Base-by-base conservation (phyloP, 495 filamentous ascomycete species). In the Sordaria brevicollis region DNA sequence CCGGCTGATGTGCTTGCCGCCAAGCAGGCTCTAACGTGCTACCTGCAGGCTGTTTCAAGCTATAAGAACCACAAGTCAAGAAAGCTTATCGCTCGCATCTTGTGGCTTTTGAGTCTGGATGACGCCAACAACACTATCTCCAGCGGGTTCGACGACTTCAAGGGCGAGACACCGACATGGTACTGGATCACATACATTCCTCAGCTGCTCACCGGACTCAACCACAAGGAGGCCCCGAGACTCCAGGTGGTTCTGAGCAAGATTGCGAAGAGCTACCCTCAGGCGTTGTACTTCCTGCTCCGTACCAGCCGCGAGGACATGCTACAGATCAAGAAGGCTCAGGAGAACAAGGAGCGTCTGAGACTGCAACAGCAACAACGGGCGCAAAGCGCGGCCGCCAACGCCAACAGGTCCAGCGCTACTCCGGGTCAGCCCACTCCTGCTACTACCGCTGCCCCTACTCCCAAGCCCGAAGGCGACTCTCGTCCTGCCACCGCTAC, bases 161-260 rank as follows among this genome's bases (percentile, higher is more conserved):
- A 97, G 82, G 96, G 93, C 54, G 96, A 99, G 41, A 93, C 91
- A 7, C 93, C 93, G 1, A 91, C 95, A 19, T 99, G 96, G 96
- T 98, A 97, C 79, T 99, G 96, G 96, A 97, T 97, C 69, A 97
- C 95, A 0, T 99, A 93, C 78, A 97, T 99, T 73, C 96, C 96
- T 29, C 96, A 99, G 77, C 87, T 99, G 49, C 85, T 99, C 34
- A 92, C 91, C 43, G 94, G 93, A 67, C 83, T 98, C 70, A 92
- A 90, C 10, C 90, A 97, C 72, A 92, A 92, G 69, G 96, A 99
- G 80, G 93, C 93, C 17, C 86, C 87, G n/a, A 88, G 96, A 65
- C 90, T 93, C 70, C 89, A 94, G 69, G 85, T 81, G 62, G 90
- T 99, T 37, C 83, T 99, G 25, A 85, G 91, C 29, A 97, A 96